Percentiles rank a stretch among this genome's conserved stretches.
Evolutionary conservation across 352 stramenopile genomes (phyloP).

Genomic region (Stramenopiles sp.): DNA sequence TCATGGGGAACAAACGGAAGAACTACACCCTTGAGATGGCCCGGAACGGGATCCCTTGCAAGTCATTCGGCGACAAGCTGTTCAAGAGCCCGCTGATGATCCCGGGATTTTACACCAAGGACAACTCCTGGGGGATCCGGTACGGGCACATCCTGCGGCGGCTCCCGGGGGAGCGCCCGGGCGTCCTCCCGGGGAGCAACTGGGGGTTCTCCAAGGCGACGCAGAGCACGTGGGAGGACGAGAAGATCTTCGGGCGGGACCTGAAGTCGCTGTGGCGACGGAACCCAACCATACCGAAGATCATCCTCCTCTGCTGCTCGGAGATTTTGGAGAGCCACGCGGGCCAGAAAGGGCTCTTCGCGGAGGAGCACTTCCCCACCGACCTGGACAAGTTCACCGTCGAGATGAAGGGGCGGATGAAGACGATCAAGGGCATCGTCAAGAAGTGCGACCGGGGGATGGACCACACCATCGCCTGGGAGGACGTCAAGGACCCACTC

Average conservation of each 20-base stretch:
- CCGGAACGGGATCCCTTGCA: background rate
- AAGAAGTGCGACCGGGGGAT: background rate
- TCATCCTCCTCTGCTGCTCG: background rate
- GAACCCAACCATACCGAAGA: background rate
- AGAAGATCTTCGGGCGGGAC: background rate
- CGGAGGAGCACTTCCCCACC: background rate
- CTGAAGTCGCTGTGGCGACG: background rate
- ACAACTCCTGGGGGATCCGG: background rate
- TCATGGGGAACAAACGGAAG: background rate
- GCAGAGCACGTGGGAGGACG: background rate
- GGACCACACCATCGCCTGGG: background rate
- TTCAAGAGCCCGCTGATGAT: background rate
- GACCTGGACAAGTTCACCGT: background rate
- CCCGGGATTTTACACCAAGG: background rate
- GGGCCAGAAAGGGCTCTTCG: background rate
- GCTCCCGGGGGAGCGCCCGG: background rate
- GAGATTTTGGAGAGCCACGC: background rate
- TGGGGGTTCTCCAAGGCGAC: background rate
- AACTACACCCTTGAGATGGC: background rate
- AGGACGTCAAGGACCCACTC: background rate
- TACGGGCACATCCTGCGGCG: background rate
- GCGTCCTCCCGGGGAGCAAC: background rate
- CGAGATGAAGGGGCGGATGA: background rate
- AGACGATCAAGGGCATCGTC: background rate
- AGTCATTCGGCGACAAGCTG: background rate